Percentiles rank a stretch among this genome's conserved stretches.
phyloP scores from a whole-genome alignment of 2,329 filamentous ascomycete genomes.

The Penicillium paneum region DNA sequence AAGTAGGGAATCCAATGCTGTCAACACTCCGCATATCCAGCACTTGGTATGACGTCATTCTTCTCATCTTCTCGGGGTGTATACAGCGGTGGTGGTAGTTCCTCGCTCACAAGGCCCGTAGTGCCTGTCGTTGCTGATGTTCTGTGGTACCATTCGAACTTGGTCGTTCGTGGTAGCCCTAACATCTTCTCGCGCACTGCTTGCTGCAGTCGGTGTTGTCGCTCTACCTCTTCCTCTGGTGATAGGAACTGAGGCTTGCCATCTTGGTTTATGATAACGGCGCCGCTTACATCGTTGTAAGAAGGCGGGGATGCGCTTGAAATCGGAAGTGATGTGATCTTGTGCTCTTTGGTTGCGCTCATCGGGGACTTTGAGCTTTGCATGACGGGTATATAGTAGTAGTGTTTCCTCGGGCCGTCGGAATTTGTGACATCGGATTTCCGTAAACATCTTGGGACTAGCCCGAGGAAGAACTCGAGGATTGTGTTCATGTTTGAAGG shows the following conservation, averaged over 20 bases:
- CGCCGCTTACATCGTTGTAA: slow-evolving; percentile 28
- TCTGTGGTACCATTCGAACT: slow-evolving; percentile 15
- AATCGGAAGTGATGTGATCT: background rate
- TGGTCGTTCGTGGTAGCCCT: slow-evolving; percentile 20
- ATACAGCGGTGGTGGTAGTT: slow-evolving; percentile 2
- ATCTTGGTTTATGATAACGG: slow-evolving; percentile 25
- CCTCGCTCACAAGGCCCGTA: background rate
- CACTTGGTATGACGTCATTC: background rate
- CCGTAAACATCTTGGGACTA: background rate
- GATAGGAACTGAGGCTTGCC: slow-evolving; percentile 26
- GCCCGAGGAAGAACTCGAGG: background rate
- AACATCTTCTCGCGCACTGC: slow-evolving; percentile 28
- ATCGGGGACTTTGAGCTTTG: background rate
- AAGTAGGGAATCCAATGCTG: background rate
- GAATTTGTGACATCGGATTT: background rate
- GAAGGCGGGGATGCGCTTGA: slow-evolving; percentile 11
- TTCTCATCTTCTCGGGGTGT: slow-evolving; percentile 1
- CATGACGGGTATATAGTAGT: background rate
- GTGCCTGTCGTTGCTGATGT: background rate
- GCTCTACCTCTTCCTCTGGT: slow-evolving; percentile 24
- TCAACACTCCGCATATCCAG: background rate
- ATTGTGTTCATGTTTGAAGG: background rate
- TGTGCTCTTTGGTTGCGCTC: background rate
- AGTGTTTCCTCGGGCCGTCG: background rate
- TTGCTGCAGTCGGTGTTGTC: slow-evolving; percentile 15